Conservation (phyloP, 805 yeast species). For the Ogataea pini region DNA sequence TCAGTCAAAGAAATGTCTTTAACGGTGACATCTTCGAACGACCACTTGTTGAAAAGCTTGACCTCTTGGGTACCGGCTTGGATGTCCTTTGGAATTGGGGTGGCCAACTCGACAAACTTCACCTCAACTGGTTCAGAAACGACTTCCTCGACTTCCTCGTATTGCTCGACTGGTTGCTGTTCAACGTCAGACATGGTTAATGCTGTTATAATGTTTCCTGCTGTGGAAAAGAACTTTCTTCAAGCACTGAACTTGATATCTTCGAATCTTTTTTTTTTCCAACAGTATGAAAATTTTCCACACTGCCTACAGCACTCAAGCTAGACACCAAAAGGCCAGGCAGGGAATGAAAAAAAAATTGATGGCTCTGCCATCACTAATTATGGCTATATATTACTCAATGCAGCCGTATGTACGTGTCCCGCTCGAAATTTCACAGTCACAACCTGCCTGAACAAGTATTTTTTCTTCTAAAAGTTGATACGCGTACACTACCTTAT, state of each 20-base stretch:
- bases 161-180: constrained; percentile 57
- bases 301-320: not conserved
- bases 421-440: constrained; percentile 17
- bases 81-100: constrained; percentile 95
- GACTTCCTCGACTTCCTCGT: constrained; percentile 54
- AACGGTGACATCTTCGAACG: constrained; percentile 95
- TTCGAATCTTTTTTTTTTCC: constrained; percentile 1
- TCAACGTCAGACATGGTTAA: constrained; percentile 78
- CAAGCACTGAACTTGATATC: not conserved
- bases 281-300: constrained; percentile 17
- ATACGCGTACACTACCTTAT: constrained; percentile 14
- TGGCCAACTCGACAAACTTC: constrained; percentile 83
- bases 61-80: constrained; percentile 95
- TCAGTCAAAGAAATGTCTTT: constrained; percentile 98
- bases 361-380: constrained; percentile 1
- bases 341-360: not conserved
- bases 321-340: not conserved
- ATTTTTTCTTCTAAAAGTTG: not conserved
- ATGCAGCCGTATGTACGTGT: constrained; percentile 4
- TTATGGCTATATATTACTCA: constrained; percentile 4
- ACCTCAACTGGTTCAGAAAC: constrained; percentile 83
- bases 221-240: not conserved
- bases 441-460: constrained; percentile 20
- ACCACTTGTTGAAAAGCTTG: constrained; percentile 99
- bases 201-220: constrained; percentile 33